Percentiles rank a stretch among this genome's conserved stretches.
These are phyloP conservation scores for Heliamphora pulchella DNA, from an alignment of 179 eudicot genomes.

Conservation along the genomic window DNA sequence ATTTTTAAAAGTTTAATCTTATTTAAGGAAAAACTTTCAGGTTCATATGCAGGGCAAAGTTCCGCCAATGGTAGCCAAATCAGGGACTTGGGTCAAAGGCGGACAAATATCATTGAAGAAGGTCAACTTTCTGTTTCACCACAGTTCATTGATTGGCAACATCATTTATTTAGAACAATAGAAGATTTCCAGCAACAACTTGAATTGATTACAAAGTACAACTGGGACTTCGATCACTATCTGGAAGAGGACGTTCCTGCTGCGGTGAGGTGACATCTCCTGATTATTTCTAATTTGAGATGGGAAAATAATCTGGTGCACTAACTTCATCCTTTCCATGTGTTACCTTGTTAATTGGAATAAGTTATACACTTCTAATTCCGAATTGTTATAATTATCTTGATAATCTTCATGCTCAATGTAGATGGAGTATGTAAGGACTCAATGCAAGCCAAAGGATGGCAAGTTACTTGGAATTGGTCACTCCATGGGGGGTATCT, in stretches of 20 bases:
- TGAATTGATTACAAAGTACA: conserved; percentile 54
- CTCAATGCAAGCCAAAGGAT: conserved; percentile 56
- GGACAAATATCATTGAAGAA: conserved; percentile 43
- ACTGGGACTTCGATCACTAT: conserved; percentile 71
- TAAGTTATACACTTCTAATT: neutral
- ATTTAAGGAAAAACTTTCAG: conserved; percentile 32
- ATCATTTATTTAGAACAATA: conserved; percentile 39
- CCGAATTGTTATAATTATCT: neutral
- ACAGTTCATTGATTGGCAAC: conserved; percentile 50
- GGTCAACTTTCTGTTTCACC: conserved; percentile 56
- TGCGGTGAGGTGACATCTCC: conserved; percentile 63
- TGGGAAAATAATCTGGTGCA: neutral
- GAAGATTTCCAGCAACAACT: conserved; percentile 65
- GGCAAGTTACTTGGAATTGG: conserved; percentile 64
- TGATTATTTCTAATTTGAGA: conserved; percentile 13
- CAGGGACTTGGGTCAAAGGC: conserved; percentile 49
- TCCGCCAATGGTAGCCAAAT: conserved; percentile 42
- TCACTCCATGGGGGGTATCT: conserved; percentile 23
- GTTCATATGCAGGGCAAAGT: conserved; percentile 30
- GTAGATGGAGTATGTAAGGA: conserved; percentile 61
- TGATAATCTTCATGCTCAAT: neutral
- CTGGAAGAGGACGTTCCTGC: conserved; percentile 71
- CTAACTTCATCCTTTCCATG: neutral
- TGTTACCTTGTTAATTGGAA: conserved; percentile 1
- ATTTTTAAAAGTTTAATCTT: conserved; percentile 16